Conservation (phyloP, 345 rosid species). For the Dimocarpus longan region DNA sequence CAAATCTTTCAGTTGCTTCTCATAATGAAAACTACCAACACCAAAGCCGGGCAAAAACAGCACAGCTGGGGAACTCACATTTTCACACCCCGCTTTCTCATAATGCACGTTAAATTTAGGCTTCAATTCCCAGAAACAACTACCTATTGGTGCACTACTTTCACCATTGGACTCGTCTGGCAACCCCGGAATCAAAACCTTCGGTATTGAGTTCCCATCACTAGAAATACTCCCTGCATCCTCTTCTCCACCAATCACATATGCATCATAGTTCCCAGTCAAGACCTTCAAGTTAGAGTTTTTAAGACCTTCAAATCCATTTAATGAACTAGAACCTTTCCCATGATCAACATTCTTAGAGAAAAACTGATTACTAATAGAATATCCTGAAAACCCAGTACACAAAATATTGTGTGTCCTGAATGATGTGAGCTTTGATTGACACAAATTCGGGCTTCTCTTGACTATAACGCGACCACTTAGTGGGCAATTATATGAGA, state of each 20-base stretch:
- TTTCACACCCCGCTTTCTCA: slow-evolving; percentile 71
- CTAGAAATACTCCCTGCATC: slow-evolving; percentile 35
- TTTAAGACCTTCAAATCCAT: slow-evolving; percentile 22
- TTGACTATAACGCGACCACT: slow-evolving; percentile 33
- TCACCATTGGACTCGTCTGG: slow-evolving; percentile 65
- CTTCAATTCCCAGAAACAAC: slow-evolving; percentile 81
- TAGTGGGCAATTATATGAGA: slow-evolving; percentile 47
- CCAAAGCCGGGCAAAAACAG: slow-evolving; percentile 97
- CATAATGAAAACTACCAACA: slow-evolving; percentile 94
- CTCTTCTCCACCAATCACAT: slow-evolving; percentile 61
- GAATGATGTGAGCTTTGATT: slow-evolving; percentile 26
- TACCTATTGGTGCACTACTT: slow-evolving; percentile 48
- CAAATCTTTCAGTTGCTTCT: slow-evolving; percentile 86
- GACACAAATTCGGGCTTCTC: slow-evolving; percentile 29
- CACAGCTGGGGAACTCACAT: slow-evolving; percentile 65
- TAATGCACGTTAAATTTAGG: slow-evolving; percentile 75
- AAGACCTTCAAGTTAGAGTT: slow-evolving; percentile 37
- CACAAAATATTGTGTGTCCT: slow-evolving; percentile 25
- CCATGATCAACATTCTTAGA: slow-evolving; percentile 13
- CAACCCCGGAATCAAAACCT: slow-evolving; percentile 72
- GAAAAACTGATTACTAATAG: slow-evolving; percentile 12
- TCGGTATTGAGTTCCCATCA: slow-evolving; percentile 41
- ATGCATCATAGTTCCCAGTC: slow-evolving; percentile 46
- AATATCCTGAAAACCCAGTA: slow-evolving; percentile 28
- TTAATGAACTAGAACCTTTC: slow-evolving; percentile 23